Conservation (phyloP, 2,329 filamentous ascomycete genomes). For the Stagonosporopsis vannaccii region DNA sequence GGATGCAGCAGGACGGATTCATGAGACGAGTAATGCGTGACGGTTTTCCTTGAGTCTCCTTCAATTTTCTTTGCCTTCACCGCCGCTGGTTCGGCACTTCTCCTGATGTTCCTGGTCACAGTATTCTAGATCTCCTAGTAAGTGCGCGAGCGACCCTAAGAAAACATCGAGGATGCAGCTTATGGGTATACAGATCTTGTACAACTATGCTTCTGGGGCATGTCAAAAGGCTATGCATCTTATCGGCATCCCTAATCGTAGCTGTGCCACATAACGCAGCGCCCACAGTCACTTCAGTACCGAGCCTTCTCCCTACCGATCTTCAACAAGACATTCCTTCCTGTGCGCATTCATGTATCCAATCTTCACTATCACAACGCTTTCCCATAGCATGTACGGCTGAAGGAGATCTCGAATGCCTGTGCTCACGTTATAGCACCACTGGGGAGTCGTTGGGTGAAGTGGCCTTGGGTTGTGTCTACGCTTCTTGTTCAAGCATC, state of each 20-base stretch:
- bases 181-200: slow-evolving; percentile 41
- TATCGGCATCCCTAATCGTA: slow-evolving; percentile 45
- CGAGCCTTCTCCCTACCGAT: slow-evolving; percentile 33
- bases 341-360: slow-evolving; percentile 49
- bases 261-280: slow-evolving; percentile 39
- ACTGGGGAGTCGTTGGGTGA: slow-evolving; percentile 48
- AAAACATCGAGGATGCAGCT: slow-evolving; percentile 35
- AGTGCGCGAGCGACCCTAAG: slow-evolving; percentile 27
- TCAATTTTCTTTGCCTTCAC: slow-evolving; percentile 44
- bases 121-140: slow-evolving; percentile 37
- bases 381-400: slow-evolving; percentile 47
- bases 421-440: slow-evolving; percentile 50
- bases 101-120: slow-evolving; percentile 41
- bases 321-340: slow-evolving; percentile 43
- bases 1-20: slow-evolving; percentile 38
- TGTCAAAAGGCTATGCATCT: slow-evolving; percentile 47
- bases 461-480: slow-evolving; percentile 48
- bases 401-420: slow-evolving; percentile 42
- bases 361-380: slow-evolving; percentile 39
- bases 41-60: slow-evolving; percentile 48
- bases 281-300: slow-evolving; percentile 30
- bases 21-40: slow-evolving; percentile 48
- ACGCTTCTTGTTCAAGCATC: slow-evolving; percentile 40
- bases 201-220: slow-evolving; percentile 51
- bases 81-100: slow-evolving; percentile 48